Evolutionary conservation across 371 early-diverging fungal genomes (phyloP).

Genomic region (Blakeslea trispora): DNA sequence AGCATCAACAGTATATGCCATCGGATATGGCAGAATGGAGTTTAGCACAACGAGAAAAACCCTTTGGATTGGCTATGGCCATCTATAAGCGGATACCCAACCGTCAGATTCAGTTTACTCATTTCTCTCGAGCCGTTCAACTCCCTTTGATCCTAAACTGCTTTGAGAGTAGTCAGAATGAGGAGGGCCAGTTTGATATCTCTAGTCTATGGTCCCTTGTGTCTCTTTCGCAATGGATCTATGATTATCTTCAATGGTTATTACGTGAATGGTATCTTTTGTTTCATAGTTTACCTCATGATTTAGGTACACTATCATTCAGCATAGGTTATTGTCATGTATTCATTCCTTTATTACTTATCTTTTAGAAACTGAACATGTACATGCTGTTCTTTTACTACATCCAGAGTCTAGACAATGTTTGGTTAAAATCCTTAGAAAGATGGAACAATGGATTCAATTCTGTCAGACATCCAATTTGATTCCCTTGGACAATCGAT

Average conservation of each 20-base stretch:
- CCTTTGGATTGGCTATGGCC: constrained; percentile 39
- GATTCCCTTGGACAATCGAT: background rate
- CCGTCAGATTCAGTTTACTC: constrained; percentile 29
- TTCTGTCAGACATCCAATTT: constrained; percentile 18
- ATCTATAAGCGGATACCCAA: constrained; percentile 25
- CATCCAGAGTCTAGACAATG: constrained; percentile 32
- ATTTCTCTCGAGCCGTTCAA: constrained; percentile 42
- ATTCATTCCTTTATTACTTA: too few relatives aligned
- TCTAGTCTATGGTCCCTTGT: constrained; percentile 45
- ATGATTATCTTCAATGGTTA: constrained; percentile 39
- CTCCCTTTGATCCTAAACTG: constrained; percentile 44
- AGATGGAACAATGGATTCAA: constrained; percentile 37
- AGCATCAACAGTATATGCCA: constrained; percentile 22
- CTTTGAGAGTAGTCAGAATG: constrained; percentile 32
- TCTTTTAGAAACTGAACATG: constrained; percentile 25
- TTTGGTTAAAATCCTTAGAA: constrained; percentile 26
- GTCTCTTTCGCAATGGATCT: constrained; percentile 38
- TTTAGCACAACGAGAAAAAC: constrained; percentile 29
- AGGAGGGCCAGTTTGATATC: constrained; percentile 24
- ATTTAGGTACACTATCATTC: too few relatives aligned
- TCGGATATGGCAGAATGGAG: constrained; percentile 29
- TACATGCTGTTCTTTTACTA: constrained; percentile 37
- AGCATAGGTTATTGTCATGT: too few relatives aligned
- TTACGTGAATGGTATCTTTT: constrained; percentile 42
- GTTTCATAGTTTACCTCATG: constrained; percentile 21